Evolutionary conservation across 2,329 filamentous ascomycete species (phyloP).

Genomic region (Talaromyces marneffei): DNA sequence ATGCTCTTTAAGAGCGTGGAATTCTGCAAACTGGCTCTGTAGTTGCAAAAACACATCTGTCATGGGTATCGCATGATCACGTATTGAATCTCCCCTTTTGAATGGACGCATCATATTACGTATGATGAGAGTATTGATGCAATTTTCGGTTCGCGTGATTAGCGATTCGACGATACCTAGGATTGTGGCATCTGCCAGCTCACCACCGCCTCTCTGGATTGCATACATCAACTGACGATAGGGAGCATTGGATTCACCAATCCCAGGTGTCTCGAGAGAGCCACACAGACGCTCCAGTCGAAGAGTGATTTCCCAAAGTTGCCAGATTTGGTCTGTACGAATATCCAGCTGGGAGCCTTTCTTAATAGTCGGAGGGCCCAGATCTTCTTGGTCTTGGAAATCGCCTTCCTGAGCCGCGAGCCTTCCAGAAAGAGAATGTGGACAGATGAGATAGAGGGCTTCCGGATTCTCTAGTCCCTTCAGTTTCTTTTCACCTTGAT

Average conservation of each 20-base stretch:
- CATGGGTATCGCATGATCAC: conserved; percentile 74
- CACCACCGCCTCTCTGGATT: conserved; percentile 66
- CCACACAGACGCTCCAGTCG: conserved; percentile 91
- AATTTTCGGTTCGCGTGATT: conserved; percentile 79
- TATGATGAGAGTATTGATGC: conserved; percentile 66
- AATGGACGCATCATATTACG: conserved; percentile 73
- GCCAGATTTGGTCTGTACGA: conserved; percentile 80
- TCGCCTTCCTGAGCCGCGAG: conserved; percentile 44
- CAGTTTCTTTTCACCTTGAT: conserved; percentile 88
- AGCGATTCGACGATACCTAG: conserved; percentile 90
- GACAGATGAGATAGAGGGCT: conserved; percentile 90
- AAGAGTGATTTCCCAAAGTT: conserved; percentile 80
- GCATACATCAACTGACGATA: conserved; percentile 77
- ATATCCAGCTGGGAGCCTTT: conserved; percentile 65
- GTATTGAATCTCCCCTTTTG: conserved; percentile 55
- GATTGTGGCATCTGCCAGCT: conserved; percentile 82
- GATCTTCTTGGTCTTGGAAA: conserved; percentile 43
- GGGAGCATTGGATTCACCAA: conserved; percentile 63
- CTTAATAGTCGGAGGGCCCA: conserved; percentile 51
- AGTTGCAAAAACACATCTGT: conserved; percentile 50
- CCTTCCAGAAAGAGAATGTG: conserved; percentile 76
- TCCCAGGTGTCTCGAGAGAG: conserved; percentile 66
- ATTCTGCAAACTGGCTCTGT: conserved; percentile 38
- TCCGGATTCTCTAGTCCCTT: conserved; percentile 98
- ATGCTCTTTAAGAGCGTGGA: conserved; percentile 36